Base-by-base conservation (phyloP, 495 filamentous ascomycete genomes). In the Penicillium bovifimosum region DNA sequence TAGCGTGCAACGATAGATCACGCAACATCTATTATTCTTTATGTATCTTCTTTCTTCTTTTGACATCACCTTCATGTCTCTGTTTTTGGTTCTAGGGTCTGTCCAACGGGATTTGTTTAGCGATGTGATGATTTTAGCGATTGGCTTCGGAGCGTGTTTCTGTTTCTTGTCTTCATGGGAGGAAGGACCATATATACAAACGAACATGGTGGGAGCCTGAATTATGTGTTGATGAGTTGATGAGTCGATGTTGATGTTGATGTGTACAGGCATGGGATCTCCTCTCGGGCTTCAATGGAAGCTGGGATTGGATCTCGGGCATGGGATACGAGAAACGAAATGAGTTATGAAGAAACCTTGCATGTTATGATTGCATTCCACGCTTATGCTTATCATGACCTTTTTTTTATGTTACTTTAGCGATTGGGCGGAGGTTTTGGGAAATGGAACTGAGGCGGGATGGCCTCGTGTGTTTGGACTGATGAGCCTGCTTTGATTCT, bases 1-100 rank as follows among this genome's bases (percentile, higher is more conserved):
- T 50, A 42, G 48, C 48, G 48, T 50, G 48, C 48, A 41, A 50
- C 38, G 39, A 50, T 50, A 50, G 48, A 42, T 42, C 48, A 50
- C 48, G 48, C 48, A 50, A 33, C 38, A 34, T 6, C 6, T 50
- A 26, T 11, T 20, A 10, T 41, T 41, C 2, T 41, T 27, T 50
- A 1, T 42, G 48, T 50, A 50, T 41, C 29, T 32, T 24, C 2
- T 41, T 33, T 39, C 6, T 17, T 32, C 17, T 45, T 28, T 17
- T 13, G 14, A 18, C 28, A 42, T 42, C 18, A 13, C 13, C 31
- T 34, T 41, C 16, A 34, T 41, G 17, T 41, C 5, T 24, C 24
- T 41, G 11, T 35, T 14, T 14, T 47, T 6, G 20, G 45, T 24
- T 29, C 20, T 18, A 47, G 45, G 20, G 33, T 36, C 29, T 27